A percentile compares a stretch with the other conserved stretches of the same genome.
Evolutionary conservation across 331 rosid species (phyloP).

Genomic region (Saraca asoca): DNA sequence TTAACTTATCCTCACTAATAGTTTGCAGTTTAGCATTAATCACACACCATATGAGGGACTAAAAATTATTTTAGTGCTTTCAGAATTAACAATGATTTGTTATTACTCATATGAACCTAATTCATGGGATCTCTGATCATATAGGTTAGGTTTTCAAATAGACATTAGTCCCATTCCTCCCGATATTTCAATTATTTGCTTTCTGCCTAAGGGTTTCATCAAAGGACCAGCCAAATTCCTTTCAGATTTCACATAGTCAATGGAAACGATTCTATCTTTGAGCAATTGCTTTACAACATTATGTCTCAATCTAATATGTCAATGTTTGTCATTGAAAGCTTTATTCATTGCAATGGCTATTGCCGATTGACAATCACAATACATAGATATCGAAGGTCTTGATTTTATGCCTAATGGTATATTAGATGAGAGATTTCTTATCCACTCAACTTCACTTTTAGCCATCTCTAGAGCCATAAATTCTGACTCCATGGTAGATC

Average conservation of each 20-base stretch:
- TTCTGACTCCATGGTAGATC: background rate
- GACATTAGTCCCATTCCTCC: background rate
- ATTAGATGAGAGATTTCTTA: background rate
- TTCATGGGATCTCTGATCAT: background rate
- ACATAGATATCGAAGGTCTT: background rate
- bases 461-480: background rate
- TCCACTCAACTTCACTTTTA: background rate
- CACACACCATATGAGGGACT: too few relatives aligned
- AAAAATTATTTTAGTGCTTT: too few relatives aligned
- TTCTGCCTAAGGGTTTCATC: background rate
- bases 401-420: background rate
- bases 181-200: background rate
- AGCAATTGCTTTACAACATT: background rate
- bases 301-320: background rate
- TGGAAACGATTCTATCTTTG: background rate
- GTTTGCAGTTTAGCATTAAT: too few relatives aligned
- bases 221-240: background rate
- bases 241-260: background rate
- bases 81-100: too few relatives aligned
- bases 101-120: background rate
- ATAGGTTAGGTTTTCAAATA: background rate
- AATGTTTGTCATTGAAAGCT: background rate
- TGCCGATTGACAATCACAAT: background rate
- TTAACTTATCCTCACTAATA: too few relatives aligned
- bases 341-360: too few relatives aligned